phyloP scores from a whole-genome alignment of 495 filamentous ascomycete genomes.

The Hypoxylon rickii region DNA sequence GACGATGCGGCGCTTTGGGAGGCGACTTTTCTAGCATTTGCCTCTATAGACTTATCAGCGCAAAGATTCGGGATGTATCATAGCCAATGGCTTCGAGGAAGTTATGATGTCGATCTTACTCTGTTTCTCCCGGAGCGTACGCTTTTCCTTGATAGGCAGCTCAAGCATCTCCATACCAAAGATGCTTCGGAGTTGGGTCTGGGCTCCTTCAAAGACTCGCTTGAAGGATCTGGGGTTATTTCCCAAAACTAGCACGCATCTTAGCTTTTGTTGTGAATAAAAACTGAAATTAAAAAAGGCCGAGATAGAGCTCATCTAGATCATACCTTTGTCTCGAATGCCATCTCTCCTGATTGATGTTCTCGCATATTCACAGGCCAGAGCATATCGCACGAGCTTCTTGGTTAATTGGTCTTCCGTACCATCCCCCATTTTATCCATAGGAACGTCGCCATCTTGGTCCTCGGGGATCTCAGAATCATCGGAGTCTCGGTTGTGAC shows the following conservation, averaged over 20 bases:
- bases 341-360: constrained; percentile 75
- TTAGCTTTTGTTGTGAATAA: too few species aligned
- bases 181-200: constrained; percentile 61
- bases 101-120: too few species aligned
- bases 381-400: constrained; percentile 85
- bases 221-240: constrained; percentile 66
- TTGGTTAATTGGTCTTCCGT: constrained; percentile 74
- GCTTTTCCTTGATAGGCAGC: constrained; percentile 78
- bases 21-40: constrained; percentile 47
- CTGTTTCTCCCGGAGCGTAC: constrained; percentile 75
- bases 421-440: constrained; percentile 33
- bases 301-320: background rate
- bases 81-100: too few species aligned
- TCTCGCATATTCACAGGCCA: constrained; percentile 87
- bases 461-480: constrained; percentile 40
- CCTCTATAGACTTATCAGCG: constrained; percentile 31
- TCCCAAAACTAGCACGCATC: constrained; percentile 62
- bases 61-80: too few species aligned
- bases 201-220: constrained; percentile 68
- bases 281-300: too few species aligned
- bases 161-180: constrained; percentile 91
- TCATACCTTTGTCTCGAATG: constrained; percentile 71
- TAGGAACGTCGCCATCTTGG: constrained; percentile 43
- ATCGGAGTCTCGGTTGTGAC: constrained; percentile 36
- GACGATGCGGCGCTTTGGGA: constrained; percentile 54